Evolutionary conservation across 495 filamentous ascomycete species (phyloP).

Genomic region (Penicillium coprophilum): DNA sequence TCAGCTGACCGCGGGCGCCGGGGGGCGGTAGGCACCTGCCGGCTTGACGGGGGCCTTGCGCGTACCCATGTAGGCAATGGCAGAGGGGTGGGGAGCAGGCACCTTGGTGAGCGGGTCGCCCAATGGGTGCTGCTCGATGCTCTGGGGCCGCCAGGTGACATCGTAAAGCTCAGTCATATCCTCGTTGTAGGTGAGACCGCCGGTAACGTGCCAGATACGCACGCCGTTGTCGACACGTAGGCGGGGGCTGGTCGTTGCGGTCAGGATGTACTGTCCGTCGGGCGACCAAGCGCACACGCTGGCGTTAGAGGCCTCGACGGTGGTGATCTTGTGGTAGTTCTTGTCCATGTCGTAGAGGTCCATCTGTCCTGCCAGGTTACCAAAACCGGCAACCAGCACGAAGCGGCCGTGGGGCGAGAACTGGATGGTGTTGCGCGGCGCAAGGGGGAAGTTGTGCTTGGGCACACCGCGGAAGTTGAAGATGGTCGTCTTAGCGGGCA

Average conservation of each 20-base stretch:
- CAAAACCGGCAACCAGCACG: slow-evolving; percentile 91
- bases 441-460: slow-evolving; percentile 77
- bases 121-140: slow-evolving; percentile 55
- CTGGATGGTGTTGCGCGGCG: slow-evolving; percentile 87
- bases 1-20: slow-evolving; percentile 85
- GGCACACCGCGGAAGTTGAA: slow-evolving; percentile 85
- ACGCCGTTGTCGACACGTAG: slow-evolving; percentile 95
- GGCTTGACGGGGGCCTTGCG: slow-evolving; percentile 92
- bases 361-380: slow-evolving; percentile 95
- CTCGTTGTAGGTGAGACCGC: slow-evolving; percentile 88
- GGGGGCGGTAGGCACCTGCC: slow-evolving; percentile 94
- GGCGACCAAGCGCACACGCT: slow-evolving; percentile 96
- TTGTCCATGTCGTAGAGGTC: slow-evolving; percentile 95
- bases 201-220: slow-evolving; percentile 91
- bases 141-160: slow-evolving; percentile 83
- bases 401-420: slow-evolving; percentile 95
- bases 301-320: slow-evolving; percentile 92
- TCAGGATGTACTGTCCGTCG: slow-evolving; percentile 91
- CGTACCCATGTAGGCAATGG: slow-evolving; percentile 75
- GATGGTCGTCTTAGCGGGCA: slow-evolving; percentile 96
- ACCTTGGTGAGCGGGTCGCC: slow-evolving; percentile 74
- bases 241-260: slow-evolving; percentile 91
- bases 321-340: slow-evolving; percentile 84
- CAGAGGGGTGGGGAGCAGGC: slow-evolving; percentile 81
- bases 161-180: slow-evolving; percentile 94